Conservation (phyloP, 2,329 filamentous ascomycete species). For the Pezicula carpinea region DNA sequence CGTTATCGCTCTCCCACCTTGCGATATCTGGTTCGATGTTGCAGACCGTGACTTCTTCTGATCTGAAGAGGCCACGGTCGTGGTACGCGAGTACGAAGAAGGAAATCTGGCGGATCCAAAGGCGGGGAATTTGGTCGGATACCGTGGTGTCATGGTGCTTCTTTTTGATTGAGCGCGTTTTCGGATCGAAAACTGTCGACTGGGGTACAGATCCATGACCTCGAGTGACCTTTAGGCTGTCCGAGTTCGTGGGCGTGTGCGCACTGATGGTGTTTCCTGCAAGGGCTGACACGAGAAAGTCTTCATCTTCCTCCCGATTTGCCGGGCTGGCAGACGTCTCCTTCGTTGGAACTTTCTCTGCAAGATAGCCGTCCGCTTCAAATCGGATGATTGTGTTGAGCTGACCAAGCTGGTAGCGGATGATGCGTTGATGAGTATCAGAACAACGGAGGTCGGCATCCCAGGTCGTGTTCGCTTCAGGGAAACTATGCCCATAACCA, state of each 20-base stretch:
- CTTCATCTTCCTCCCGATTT: slow-evolving; percentile 3
- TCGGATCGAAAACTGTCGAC: neutral
- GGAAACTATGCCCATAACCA: slow-evolving; percentile 64
- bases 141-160: slow-evolving; percentile 6
- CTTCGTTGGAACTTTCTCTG: slow-evolving; percentile 1
- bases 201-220: neutral
- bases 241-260: slow-evolving; percentile 1
- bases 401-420: slow-evolving; percentile 53
- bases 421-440: slow-evolving; percentile 55
- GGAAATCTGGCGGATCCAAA: slow-evolving; percentile 47
- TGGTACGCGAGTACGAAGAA: slow-evolving; percentile 50
- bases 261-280: slow-evolving; percentile 2
- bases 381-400: slow-evolving; percentile 49
- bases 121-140: slow-evolving; percentile 34
- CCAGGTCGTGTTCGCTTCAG: slow-evolving; percentile 63
- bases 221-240: neutral
- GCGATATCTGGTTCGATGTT: slow-evolving; percentile 31
- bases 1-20: slow-evolving; percentile 38
- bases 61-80: slow-evolving; percentile 34
- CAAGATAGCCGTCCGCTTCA: slow-evolving; percentile 52
- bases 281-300: slow-evolving; percentile 4
- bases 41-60: slow-evolving; percentile 28
- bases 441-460: slow-evolving; percentile 48
- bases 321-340: slow-evolving; percentile 1
- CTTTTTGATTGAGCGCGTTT: neutral